A percentile compares a stretch with the other conserved stretches of the same genome.
These are phyloP conservation scores for Solanum chacoense DNA, from an alignment of 305 asterid species.

Conservation along the genomic window DNA sequence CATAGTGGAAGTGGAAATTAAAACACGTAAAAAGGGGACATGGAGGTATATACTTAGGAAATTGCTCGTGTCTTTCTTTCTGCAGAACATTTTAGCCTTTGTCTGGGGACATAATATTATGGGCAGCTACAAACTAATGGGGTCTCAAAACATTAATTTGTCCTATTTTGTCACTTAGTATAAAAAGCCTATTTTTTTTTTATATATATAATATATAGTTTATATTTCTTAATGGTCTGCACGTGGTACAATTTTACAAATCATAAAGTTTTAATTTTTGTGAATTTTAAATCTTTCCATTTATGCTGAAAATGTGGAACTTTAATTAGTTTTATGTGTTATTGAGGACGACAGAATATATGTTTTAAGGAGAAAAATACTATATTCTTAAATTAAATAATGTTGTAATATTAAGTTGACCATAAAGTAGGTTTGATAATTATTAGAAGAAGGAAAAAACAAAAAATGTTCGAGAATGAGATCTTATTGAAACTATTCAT, in stretches of 20 bases:
- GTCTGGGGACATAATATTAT: constrained; percentile 13
- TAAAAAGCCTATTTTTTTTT: not conserved
- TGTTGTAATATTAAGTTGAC: not conserved
- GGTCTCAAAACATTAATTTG: not conserved
- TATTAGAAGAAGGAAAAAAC: not conserved
- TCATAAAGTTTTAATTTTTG: not conserved
- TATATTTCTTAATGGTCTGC: not conserved
- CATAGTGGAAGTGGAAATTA: not conserved
- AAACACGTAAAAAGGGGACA: constrained; percentile 3
- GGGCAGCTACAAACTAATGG: constrained; percentile 8
- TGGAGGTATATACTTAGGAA: constrained; percentile 19
- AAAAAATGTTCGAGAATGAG: not conserved
- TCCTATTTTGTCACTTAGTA: not conserved
- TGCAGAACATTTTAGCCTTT: not conserved
- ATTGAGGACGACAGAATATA: not conserved
- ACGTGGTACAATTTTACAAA: not conserved
- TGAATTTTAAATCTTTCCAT: not conserved
- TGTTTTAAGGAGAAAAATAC: not conserved
- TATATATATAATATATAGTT: not conserved
- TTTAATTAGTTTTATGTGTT: not conserved
- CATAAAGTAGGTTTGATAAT: not conserved
- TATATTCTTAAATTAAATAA: not conserved
- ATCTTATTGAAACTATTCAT: not conserved
- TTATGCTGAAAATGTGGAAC: not conserved
- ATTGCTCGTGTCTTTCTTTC: constrained; percentile 1